Evolutionary conservation across 2,329 filamentous ascomycete species (phyloP), one percentile per base, ranked within the genome.

Genomic region (Colletotrichum phormii): DNA sequence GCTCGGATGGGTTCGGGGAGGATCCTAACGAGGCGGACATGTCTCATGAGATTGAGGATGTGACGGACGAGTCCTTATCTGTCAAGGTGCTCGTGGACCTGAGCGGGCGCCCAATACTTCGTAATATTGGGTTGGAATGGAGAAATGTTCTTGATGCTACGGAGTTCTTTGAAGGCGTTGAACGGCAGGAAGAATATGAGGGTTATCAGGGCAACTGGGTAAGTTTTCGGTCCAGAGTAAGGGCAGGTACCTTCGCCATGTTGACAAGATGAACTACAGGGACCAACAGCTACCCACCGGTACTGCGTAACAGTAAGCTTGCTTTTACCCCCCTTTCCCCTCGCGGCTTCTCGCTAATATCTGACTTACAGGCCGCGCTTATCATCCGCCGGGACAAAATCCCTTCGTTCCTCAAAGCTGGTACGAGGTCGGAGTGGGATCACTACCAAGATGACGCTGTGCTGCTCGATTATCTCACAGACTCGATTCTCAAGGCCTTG

Each of bases 171-270:
- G 72, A 72, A 0, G 69, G 68, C 6, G 7, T 75, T 0, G 54
- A 67, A 0, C 71, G 71, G 0, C 70, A 78, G 12, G 77, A 80
- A 59, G 70, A 77, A 0, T 79, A 80, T 37, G 73, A 78, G 64
- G 76, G 77, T 7, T 80, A 74, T 26, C 78, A 75, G 74, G 79
- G 79, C 0, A 80, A 80, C 57, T 76, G 8, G 37, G 80, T 82
- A 35, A 31, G 74, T 64, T 42, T 49, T n/a, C 18, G 4, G 12
- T 13, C 31, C 33, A 3, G 4, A 15, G 4, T 13, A 22, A 9
- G n/a, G 3, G 12, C 3, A 22, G 15, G 13, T 35, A 12, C 13
- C 13, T 5, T 6, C 4, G 57, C 4, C 49, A 37, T 55, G 33
- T 6, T 65, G 31, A 35, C 31, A 11, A 29, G 18, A n/a, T 12